Evolutionary conservation across 805 yeast genomes (phyloP), one percentile per base, ranked within the genome.

Genomic region (Lipomyces starkeyi): DNA sequence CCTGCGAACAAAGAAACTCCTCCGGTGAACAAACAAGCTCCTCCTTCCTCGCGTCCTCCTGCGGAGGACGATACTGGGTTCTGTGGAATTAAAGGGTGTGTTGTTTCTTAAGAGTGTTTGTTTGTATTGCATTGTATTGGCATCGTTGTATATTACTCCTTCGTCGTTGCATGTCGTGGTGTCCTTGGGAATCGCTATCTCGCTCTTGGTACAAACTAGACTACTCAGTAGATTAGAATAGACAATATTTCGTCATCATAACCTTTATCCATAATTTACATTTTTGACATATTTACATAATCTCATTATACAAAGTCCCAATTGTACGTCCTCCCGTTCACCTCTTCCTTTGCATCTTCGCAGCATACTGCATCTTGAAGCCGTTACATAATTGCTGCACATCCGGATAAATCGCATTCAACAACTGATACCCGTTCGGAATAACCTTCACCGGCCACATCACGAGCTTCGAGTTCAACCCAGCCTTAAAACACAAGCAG

Each of bases 361-460:
- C 66, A 53, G 58, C 63, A 65, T 64, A 75, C 69, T 80, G 73
- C 70, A 88, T 90, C 83, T 95, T 95, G 87, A 95, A 95, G 20
- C 99, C 99, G 76, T 95, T 95, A 81, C 97, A 91, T 74, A 95
- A 84, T 66, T 89, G 86, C 71, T 87, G 87, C 83, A 94, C 93
- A 78, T 90, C 93, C n/a, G 97, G 94, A 77, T 95, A 95, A 35
- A 87, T 85, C 76, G 90, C 91, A 17, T 88, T 88, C 77, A 87
- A 88, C 76, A 95, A 82, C 75, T 87, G 88, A 43, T 61, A 73
- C 2, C 98, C 98, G 67, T 88, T 89, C 34, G 95, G 93, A 63
- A 90, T 88, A n/a, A 91, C 91, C 78, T 88, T 90, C 54, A 95
- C 97, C 75, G 91, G 91, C 97, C 98, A 91, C 2, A 91, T 87